phyloP scores from a whole-genome alignment of 768 basidiomycete species.

The Suillus plorans region DNA sequence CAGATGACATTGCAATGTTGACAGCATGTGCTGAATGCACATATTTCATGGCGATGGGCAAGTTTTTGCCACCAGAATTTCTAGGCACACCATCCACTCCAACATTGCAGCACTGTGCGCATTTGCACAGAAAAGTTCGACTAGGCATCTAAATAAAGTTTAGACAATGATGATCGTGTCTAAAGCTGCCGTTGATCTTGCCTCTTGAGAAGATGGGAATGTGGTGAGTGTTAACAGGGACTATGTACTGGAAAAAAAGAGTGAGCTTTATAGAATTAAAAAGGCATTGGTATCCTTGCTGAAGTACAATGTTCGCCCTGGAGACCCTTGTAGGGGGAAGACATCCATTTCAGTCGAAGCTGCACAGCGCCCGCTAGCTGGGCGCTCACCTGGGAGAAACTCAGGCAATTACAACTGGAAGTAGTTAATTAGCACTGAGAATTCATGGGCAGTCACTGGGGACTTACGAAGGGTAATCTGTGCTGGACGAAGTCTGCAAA shows the following conservation, averaged over 20 bases:
- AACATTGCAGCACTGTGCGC: neutral
- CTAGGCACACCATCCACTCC: neutral
- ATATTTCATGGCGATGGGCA: neutral
- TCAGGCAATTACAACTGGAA: too few relatives aligned
- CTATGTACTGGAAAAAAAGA: neutral
- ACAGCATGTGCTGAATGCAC: neutral
- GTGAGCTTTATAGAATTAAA: neutral
- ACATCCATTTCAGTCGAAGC: neutral
- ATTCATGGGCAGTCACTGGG: too few relatives aligned
- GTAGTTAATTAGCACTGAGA: too few relatives aligned
- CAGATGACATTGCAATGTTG: neutral
- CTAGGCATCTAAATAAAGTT: neutral
- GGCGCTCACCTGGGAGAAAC: neutral
- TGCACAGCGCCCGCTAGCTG: neutral
- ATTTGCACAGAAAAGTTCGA: neutral
- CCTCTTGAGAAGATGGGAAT: neutral
- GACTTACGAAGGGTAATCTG: too few relatives aligned
- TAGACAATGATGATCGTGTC: neutral
- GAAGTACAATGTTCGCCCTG: neutral
- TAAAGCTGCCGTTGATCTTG: neutral
- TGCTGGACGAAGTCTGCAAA: too few relatives aligned
- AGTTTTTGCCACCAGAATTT: neutral
- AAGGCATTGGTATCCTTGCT: neutral
- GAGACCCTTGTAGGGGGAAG: neutral
- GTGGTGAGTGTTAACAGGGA: too few relatives aligned